A percentile compares a stretch with the other conserved stretches of the same genome.
These are phyloP conservation scores for Pueraria montana DNA, from an alignment of 306 rosid species.

Conservation along the genomic window DNA sequence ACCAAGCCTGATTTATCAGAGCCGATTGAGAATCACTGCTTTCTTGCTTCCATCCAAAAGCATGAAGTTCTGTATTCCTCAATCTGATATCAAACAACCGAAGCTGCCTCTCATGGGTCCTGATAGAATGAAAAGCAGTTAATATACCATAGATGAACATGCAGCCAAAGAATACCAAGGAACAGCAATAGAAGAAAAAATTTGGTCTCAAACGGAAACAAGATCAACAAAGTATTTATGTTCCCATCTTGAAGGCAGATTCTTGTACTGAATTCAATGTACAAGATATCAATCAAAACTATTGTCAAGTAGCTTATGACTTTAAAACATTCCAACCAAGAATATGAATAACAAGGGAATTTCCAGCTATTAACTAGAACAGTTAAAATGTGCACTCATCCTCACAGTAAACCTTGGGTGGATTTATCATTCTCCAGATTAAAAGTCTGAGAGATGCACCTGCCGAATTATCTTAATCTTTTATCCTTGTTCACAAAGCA, in stretches of 20 bases:
- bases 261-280: slow-evolving; percentile 19
- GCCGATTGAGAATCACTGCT: slow-evolving; percentile 99
- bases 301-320: slow-evolving; percentile 5
- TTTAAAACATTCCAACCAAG: slow-evolving; percentile 16
- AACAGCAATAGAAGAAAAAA: slow-evolving; percentile 17
- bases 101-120: slow-evolving; percentile 90
- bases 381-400: slow-evolving; percentile 1
- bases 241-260: slow-evolving; percentile 36
- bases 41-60: slow-evolving; percentile 98
- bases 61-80: slow-evolving; percentile 86
- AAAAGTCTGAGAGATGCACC: slow-evolving; percentile 17
- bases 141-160: slow-evolving; percentile 6
- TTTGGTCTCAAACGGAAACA: slow-evolving; percentile 21
- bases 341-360: slow-evolving; percentile 11
- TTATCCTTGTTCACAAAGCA: slow-evolving; percentile 6
- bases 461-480: not conserved
- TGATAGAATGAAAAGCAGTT: slow-evolving; percentile 48
- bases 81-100: slow-evolving; percentile 87
- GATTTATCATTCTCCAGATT: not conserved
- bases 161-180: slow-evolving; percentile 22
- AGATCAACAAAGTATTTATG: slow-evolving; percentile 7
- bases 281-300: slow-evolving; percentile 29
- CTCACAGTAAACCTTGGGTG: slow-evolving; percentile 14
- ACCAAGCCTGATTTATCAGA: slow-evolving; percentile 95
- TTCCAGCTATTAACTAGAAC: slow-evolving; percentile 23